These are phyloP conservation scores for Colletotrichum australisinense DNA, from an alignment of 2,329 filamentous ascomycete genomes.

Conservation along the genomic window DNA sequence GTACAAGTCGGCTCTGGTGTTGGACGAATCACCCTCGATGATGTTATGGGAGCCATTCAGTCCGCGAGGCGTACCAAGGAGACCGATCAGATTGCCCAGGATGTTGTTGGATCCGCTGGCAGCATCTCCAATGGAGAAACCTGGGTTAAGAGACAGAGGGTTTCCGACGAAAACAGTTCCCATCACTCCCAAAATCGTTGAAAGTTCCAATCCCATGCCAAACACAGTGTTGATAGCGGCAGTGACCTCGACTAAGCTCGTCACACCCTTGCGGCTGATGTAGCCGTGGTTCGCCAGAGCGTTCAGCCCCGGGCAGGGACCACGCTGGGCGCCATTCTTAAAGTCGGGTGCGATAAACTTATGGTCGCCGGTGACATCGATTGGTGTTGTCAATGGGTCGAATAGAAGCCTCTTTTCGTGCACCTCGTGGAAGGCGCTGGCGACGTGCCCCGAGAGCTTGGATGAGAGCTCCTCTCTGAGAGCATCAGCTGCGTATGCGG, in stretches of 20 bases:
- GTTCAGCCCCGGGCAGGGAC: conserved; percentile 50
- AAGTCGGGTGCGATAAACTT: conserved; percentile 42
- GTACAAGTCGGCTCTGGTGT: conserved; percentile 65
- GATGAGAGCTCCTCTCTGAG: conserved; percentile 24
- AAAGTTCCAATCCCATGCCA: conserved; percentile 59
- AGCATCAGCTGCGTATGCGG: conserved; percentile 28
- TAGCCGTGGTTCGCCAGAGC: conserved; percentile 52
- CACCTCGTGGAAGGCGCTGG: conserved; percentile 23
- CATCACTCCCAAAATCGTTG: conserved; percentile 54
- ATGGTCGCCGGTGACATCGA: conserved; percentile 38
- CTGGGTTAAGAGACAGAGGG: conserved; percentile 58
- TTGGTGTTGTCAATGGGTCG: conserved; percentile 35
- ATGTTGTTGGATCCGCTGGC: conserved; percentile 51
- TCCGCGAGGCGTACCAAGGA: conserved; percentile 58
- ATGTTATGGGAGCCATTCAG: conserved; percentile 65
- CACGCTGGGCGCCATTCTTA: conserved; percentile 40
- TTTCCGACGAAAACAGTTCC: conserved; percentile 62
- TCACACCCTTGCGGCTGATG: conserved; percentile 43
- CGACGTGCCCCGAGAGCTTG: conserved; percentile 11
- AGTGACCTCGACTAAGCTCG: conserved; percentile 34
- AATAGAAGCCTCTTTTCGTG: conserved; percentile 36
- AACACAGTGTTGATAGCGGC: conserved; percentile 45
- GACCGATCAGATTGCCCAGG: conserved; percentile 54
- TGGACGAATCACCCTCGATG: conserved; percentile 65
- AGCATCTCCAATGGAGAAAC: conserved; percentile 64